These are phyloP conservation scores for Phialophora tarda DNA, from an alignment of 2,329 filamentous ascomycete genomes.

Conservation along the genomic window DNA sequence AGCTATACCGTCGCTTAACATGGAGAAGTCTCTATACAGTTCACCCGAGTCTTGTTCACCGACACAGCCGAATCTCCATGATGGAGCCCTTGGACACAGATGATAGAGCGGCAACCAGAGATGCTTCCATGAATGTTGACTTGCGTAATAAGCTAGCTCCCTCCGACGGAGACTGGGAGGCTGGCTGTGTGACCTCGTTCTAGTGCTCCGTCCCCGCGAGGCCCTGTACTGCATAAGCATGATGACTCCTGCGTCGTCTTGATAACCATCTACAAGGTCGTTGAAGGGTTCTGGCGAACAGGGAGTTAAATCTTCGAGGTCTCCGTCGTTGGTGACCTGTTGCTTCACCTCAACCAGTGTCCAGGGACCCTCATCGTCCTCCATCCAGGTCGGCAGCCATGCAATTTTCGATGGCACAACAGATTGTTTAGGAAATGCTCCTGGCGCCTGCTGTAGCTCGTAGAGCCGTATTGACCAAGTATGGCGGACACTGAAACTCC, in stretches of 20 bases:
- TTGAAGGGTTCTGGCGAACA: background rate
- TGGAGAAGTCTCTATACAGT: background rate
- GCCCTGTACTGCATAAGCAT: background rate
- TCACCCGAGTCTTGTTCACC: background rate
- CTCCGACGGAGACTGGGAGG: background rate
- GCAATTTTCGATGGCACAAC: background rate
- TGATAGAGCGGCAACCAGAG: background rate
- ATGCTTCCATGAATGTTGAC: background rate
- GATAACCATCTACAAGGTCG: background rate
- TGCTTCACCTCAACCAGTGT: background rate
- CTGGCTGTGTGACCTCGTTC: background rate
- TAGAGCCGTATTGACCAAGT: background rate
- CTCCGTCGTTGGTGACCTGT: background rate
- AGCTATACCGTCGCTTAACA: background rate
- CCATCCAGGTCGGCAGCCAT: background rate
- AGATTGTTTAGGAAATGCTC: background rate
- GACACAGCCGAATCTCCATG: background rate
- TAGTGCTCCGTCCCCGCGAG: background rate
- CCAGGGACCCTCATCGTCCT: conserved; percentile 6
- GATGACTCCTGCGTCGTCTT: conserved; percentile 1
- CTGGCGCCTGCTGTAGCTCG: background rate
- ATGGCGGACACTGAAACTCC: background rate
- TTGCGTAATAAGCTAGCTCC: background rate
- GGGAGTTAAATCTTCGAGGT: background rate
- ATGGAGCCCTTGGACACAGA: background rate